A percentile compares a stretch with the other conserved stretches of the same genome.
Conservation (phyloP, 2,329 filamentous ascomycete species). For the Paecilomyces niveus region DNA sequence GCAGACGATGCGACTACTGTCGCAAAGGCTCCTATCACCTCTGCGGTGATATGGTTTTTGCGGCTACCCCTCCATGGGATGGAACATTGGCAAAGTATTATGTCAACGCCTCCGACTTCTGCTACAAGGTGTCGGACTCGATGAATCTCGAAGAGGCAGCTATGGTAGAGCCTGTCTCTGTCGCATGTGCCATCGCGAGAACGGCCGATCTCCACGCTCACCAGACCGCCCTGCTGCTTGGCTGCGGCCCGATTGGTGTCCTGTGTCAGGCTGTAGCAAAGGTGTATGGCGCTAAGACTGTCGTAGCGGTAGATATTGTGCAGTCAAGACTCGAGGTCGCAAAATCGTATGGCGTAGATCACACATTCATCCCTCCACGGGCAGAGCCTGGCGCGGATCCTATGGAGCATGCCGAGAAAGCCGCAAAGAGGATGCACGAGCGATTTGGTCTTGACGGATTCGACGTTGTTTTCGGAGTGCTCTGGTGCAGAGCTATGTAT, state of each 20-base stretch:
- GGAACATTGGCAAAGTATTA: slow-evolving; percentile 47
- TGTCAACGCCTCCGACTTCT: slow-evolving; percentile 40
- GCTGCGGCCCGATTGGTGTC: slow-evolving; percentile 45
- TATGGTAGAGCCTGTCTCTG: slow-evolving; percentile 47
- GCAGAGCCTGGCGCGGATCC: slow-evolving; percentile 25
- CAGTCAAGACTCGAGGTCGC: slow-evolving; percentile 38
- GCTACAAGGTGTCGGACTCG: slow-evolving; percentile 39
- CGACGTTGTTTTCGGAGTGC: slow-evolving; percentile 45
- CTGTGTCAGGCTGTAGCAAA: slow-evolving; percentile 42
- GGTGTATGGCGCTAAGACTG: slow-evolving; percentile 38
- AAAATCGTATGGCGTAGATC: slow-evolving; percentile 38
- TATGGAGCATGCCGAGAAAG: slow-evolving; percentile 25
- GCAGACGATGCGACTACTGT: slow-evolving; percentile 38
- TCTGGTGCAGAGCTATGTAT: slow-evolving; percentile 44
- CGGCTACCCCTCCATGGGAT: slow-evolving; percentile 44
- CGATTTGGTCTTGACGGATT: slow-evolving; percentile 38
- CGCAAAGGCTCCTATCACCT: slow-evolving; percentile 36
- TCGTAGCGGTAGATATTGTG: slow-evolving; percentile 44
- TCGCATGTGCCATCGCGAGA: slow-evolving; percentile 44
- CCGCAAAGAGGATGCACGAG: slow-evolving; percentile 34
- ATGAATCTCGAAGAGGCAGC: slow-evolving; percentile 47
- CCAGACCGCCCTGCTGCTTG: slow-evolving; percentile 43
- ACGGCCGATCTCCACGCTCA: slow-evolving; percentile 33
- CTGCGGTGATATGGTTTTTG: slow-evolving; percentile 44
- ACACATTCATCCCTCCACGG: slow-evolving; percentile 35